Conservation (phyloP, 352 stramenopile genomes). For the Phytopythium kandeliae region DNA sequence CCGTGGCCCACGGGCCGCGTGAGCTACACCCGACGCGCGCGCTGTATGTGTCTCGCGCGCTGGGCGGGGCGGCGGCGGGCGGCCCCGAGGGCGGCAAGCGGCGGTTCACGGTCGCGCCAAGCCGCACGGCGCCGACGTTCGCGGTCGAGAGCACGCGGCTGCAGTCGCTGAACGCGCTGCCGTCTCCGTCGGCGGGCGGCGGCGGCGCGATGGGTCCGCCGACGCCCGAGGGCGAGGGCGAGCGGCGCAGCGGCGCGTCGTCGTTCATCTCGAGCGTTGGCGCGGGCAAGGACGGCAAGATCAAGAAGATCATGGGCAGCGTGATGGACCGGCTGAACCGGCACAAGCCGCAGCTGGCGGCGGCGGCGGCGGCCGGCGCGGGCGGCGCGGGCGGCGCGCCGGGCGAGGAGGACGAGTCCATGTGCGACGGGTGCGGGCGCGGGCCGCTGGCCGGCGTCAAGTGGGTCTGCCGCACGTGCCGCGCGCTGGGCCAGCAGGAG, state of each 20-base stretch:
- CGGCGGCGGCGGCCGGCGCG: too few species aligned
- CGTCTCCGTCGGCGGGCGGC: constrained; percentile 24
- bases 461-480: constrained; percentile 67
- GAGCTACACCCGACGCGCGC: constrained; percentile 66
- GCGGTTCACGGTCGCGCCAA: constrained; percentile 33
- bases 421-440: constrained; percentile 63
- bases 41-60: constrained; percentile 56
- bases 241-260: constrained; percentile 18
- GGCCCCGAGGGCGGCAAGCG: constrained; percentile 13
- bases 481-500: constrained; percentile 34
- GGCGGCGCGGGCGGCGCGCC: too few species aligned
- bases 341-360: constrained; percentile 45
- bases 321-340: constrained; percentile 64
- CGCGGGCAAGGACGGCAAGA: constrained; percentile 46
- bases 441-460: constrained; percentile 41
- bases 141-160: constrained; percentile 24
- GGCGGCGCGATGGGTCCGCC: constrained; percentile 17
- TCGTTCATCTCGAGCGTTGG: constrained; percentile 12
- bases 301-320: constrained; percentile 77
- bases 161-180: constrained; percentile 26
- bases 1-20: constrained; percentile 42
- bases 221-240: constrained; percentile 10
- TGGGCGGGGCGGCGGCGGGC: constrained; percentile 19
- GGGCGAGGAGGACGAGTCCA: constrained; percentile 45
- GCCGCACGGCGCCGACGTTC: constrained; percentile 20